These are phyloP conservation scores for Solanum sejunctum DNA, from an alignment of 257 asterid genomes.

Conservation along the genomic window DNA sequence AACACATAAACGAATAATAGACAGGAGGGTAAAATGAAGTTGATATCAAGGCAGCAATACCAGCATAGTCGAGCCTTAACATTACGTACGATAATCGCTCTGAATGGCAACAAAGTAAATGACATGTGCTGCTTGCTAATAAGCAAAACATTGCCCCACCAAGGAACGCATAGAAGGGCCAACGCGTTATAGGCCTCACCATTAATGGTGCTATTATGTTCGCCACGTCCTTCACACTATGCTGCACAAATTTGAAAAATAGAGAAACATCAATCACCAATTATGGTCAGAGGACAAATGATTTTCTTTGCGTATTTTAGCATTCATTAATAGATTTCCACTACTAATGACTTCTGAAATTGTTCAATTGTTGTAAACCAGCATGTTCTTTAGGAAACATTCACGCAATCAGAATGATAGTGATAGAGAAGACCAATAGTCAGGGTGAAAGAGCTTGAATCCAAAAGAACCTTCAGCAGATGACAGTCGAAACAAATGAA, in stretches of 20 bases:
- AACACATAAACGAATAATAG: slow-evolving; percentile 92
- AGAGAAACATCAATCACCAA: background rate
- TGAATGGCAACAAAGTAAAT: slow-evolving; percentile 81
- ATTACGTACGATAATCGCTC: slow-evolving; percentile 65
- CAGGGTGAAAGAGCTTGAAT: background rate
- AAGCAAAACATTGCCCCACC: slow-evolving; percentile 99
- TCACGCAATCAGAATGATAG: background rate
- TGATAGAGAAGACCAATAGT: background rate
- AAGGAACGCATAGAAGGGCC: slow-evolving; percentile 92
- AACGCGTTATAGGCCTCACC: slow-evolving; percentile 72
- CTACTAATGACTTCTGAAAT: background rate
- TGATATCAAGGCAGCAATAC: slow-evolving; percentile 82
- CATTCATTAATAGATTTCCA: background rate
- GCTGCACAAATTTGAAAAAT: slow-evolving; percentile 27
- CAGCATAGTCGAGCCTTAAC: slow-evolving; percentile 91
- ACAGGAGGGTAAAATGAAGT: slow-evolving; percentile 92
- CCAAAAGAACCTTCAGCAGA: background rate
- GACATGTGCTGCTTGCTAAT: slow-evolving; percentile 82
- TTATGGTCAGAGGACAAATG: background rate
- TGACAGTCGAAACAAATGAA: background rate
- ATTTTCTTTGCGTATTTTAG: background rate
- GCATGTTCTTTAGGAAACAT: background rate
- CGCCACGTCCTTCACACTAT: slow-evolving; percentile 51
- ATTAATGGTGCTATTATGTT: slow-evolving; percentile 62
- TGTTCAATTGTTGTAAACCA: background rate